These are phyloP conservation scores for Vigna hirtella DNA, from an alignment of 306 rosid species.

Conservation along the genomic window DNA sequence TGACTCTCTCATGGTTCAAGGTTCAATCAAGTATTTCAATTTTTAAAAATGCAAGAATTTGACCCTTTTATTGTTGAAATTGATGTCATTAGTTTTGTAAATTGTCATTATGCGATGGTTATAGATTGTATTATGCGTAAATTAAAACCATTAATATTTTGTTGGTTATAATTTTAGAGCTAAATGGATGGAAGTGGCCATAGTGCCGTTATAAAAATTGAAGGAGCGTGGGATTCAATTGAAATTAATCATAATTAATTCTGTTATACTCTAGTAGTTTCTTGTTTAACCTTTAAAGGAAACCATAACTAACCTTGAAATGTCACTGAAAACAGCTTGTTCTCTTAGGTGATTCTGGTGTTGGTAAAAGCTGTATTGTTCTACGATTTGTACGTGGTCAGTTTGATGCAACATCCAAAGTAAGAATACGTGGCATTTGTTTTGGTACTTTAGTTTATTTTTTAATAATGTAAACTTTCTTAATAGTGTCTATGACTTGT, in stretches of 20 bases:
- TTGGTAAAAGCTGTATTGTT: constrained; percentile 99
- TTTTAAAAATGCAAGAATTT: no score
- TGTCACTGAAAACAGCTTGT: constrained; percentile 76
- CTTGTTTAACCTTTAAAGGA: constrained; percentile 34
- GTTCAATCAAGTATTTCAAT: no score
- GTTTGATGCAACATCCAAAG: constrained; percentile 99
- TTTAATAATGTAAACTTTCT: constrained; percentile 21
- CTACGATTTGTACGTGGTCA: constrained; percentile 99
- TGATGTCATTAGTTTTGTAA: no score
- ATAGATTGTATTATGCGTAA: no score
- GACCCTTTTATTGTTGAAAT: no score
- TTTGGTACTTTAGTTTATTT: neutral
- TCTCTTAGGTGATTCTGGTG: constrained; percentile 98
- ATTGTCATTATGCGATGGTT: no score
- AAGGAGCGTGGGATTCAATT: neutral
- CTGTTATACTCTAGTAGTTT: constrained; percentile 20
- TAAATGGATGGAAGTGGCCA: no score
- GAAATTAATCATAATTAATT: constrained; percentile 6
- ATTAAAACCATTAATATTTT: no score
- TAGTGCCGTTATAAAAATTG: neutral
- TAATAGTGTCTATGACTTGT: neutral
- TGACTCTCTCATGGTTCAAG: no score
- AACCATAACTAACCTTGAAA: constrained; percentile 39
- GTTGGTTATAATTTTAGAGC: no score
- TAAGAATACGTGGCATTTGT: constrained; percentile 45